Evolutionary conservation across 164 flowering plant species (phyloP).

Genomic region (Taxillus chinensis): DNA sequence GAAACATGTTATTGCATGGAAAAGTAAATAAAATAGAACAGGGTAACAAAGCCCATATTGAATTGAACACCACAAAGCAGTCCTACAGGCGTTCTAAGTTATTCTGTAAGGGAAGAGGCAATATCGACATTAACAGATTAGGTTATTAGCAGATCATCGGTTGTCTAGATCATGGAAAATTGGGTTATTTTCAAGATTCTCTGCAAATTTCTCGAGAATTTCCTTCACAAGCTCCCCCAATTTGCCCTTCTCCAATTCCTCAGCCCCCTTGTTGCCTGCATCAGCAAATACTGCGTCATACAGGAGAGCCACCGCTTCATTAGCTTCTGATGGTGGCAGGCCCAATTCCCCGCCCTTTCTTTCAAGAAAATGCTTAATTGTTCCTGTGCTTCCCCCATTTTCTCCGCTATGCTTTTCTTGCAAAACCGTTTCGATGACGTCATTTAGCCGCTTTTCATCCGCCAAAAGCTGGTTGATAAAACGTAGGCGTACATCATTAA

Average conservation of each 20-base stretch:
- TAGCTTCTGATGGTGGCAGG: conserved; percentile 40
- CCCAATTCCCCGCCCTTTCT: conserved; percentile 35
- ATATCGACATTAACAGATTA: too few species aligned
- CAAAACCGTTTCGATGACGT: conserved; percentile 23
- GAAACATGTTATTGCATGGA: too few species aligned
- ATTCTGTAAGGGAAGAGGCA: too few species aligned
- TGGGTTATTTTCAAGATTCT: conserved; percentile 49
- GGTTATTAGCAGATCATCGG: conserved; percentile 7
- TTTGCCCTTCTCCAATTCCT: conserved; percentile 20
- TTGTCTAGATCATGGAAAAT: conserved; percentile 24
- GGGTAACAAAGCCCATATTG: neutral
- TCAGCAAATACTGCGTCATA: conserved; percentile 50
- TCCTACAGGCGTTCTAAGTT: neutral
- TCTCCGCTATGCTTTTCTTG: conserved; percentile 9
- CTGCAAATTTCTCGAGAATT: conserved; percentile 40
- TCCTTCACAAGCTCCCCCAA: conserved; percentile 29
- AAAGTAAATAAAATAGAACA: too few species aligned
- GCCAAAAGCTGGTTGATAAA: conserved; percentile 41
- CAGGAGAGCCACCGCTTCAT: conserved; percentile 38
- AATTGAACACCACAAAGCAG: neutral
- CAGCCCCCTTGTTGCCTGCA: conserved; percentile 12
- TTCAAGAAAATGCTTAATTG: conserved; percentile 34
- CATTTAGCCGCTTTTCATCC: conserved; percentile 33
- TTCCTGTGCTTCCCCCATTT: conserved; percentile 15
- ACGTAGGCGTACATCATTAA: too few species aligned